These are phyloP conservation scores for Solanum hybrid DNA, from an alignment of 305 asterid species.

Conservation along the genomic window DNA sequence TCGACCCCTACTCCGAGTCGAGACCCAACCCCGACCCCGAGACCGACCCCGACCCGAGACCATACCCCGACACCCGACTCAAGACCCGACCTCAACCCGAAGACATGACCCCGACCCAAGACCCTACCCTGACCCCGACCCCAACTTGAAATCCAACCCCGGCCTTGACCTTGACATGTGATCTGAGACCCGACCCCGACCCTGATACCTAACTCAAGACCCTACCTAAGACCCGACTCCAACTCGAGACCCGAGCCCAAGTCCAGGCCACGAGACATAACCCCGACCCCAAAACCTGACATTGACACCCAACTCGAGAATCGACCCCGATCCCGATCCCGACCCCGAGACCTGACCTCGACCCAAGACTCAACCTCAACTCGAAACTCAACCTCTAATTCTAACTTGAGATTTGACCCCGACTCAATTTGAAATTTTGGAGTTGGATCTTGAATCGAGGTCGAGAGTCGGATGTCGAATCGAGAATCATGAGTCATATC, in stretches of 20 bases:
- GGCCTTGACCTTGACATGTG: neutral
- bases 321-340: neutral
- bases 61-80: neutral
- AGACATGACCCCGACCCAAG: neutral
- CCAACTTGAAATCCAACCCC: neutral
- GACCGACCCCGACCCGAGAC: neutral
- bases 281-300: neutral
- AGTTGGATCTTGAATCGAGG: neutral
- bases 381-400: neutral
- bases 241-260: neutral
- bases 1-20: neutral
- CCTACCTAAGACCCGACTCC: neutral
- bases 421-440: neutral
- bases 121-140: neutral
- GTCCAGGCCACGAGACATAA: neutral
- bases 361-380: neutral
- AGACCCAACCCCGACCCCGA: neutral
- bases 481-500: neutral
- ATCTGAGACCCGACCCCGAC: neutral
- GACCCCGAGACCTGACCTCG: neutral
- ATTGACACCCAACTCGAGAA: neutral
- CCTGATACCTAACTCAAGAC: neutral
- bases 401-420: neutral
- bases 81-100: neutral
- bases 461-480: neutral